Evolutionary conservation across 2,329 filamentous ascomycete species (phyloP).

Genomic region (Penicillium sp.): DNA sequence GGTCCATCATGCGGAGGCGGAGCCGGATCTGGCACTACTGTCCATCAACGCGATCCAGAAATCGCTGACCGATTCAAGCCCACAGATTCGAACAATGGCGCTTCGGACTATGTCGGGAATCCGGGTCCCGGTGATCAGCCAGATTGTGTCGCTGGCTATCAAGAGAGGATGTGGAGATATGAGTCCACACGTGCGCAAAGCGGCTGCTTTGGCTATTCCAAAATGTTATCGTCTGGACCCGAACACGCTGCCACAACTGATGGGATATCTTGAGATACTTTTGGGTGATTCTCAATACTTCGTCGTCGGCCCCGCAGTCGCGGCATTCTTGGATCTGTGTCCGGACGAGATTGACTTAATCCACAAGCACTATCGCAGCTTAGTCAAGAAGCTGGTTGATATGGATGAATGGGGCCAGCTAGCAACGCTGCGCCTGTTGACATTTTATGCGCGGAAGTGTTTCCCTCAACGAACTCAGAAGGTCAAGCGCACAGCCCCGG

Average conservation of each 20-base stretch:
- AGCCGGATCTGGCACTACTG: constrained; percentile 89
- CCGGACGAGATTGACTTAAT: constrained; percentile 84
- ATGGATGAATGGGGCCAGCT: constrained; percentile 99
- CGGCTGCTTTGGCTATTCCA: constrained; percentile 87
- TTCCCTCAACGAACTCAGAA: constrained; percentile 70
- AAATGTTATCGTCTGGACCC: constrained; percentile 94
- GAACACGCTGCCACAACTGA: constrained; percentile 75
- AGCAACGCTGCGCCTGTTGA: constrained; percentile 76
- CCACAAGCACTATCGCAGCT: constrained; percentile 79
- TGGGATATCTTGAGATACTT: constrained; percentile 75
- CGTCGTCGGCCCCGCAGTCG: constrained; percentile 90
- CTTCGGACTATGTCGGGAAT: constrained; percentile 97
- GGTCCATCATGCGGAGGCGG: constrained; percentile 91
- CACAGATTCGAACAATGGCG: constrained; percentile 85
- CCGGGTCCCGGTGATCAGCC: constrained; percentile 93
- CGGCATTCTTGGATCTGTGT: constrained; percentile 84
- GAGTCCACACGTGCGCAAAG: constrained; percentile 89
- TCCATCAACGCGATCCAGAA: constrained; percentile 99
- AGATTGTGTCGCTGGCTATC: constrained; percentile 94
- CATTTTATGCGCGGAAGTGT: constrained; percentile 78
- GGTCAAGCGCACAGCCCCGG: constrained; percentile 56
- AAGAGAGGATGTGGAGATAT: constrained; percentile 92
- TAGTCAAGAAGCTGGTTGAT: constrained; percentile 89
- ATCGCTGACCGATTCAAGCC: constrained; percentile 87
- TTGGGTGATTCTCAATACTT: constrained; percentile 92